phyloP scores from a whole-genome alignment of 345 rosid species.

The Linum trigynum region DNA sequence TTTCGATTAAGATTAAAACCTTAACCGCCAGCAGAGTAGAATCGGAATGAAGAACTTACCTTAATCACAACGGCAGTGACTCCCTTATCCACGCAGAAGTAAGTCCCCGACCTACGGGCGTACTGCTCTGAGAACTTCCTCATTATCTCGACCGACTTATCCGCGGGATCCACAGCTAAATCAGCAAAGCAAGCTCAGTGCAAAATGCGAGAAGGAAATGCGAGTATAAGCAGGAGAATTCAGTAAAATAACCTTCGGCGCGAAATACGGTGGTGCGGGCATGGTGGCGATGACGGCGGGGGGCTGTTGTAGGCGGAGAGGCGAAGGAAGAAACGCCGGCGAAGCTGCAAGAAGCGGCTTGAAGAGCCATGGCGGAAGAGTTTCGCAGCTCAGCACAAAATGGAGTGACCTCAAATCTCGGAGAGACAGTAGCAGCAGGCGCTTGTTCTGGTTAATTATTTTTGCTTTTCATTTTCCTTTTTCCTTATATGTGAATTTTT shows the following conservation, averaged over 20 bases:
- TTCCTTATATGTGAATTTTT: too few species aligned
- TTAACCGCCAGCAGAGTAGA: neutral
- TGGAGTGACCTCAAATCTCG: neutral
- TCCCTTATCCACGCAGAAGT: conserved; percentile 82
- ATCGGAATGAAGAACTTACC: conserved; percentile 29
- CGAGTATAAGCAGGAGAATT: neutral
- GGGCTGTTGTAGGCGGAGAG: conserved; percentile 27
- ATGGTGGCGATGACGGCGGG: conserved; percentile 21
- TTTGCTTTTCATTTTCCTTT: neutral
- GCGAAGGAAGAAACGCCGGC: conserved; percentile 31
- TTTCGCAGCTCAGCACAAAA: neutral
- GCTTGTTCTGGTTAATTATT: neutral
- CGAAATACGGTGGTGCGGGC: conserved; percentile 25
- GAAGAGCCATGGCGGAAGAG: conserved; percentile 31
- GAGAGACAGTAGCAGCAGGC: neutral
- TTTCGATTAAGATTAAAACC: neutral
- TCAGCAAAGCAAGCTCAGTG: neutral
- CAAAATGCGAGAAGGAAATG: neutral
- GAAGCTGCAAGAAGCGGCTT: conserved; percentile 38
- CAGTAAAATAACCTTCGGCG: conserved; percentile 28
- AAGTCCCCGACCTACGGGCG: conserved; percentile 87
- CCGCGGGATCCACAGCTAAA: conserved; percentile 65
- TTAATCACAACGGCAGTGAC: conserved; percentile 94
- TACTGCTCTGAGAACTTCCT: conserved; percentile 98
- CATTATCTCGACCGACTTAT: conserved; percentile 85